A percentile compares a stretch with the other conserved stretches of the same genome.
phyloP scores from a whole-genome alignment of 129 eudicot genomes.

The Silybum marianum region DNA sequence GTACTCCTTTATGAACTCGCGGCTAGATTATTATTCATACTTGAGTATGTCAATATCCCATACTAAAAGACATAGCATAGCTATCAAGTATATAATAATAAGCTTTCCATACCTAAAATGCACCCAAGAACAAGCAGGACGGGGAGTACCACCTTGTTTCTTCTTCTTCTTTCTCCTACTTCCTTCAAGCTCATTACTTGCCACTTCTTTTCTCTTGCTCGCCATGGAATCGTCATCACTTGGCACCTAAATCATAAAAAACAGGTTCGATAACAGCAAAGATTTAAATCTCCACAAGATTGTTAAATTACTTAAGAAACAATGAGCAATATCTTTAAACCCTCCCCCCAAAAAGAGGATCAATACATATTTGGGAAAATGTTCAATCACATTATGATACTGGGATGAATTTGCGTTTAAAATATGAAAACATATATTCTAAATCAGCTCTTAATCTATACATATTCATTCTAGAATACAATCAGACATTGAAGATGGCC shows the following conservation, averaged over 20 bases:
- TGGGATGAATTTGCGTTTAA: neutral
- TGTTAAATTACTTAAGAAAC: conserved; percentile 1
- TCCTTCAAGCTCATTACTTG: conserved; percentile 50
- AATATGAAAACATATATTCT: neutral
- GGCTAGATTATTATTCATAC: conserved; percentile 41
- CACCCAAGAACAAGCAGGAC: conserved; percentile 90
- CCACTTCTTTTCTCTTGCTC: conserved; percentile 54
- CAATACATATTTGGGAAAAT: neutral
- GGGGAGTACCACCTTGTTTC: conserved; percentile 63
- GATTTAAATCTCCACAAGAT: neutral
- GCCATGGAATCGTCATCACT: conserved; percentile 53
- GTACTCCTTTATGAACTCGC: conserved; percentile 81
- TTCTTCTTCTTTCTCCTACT: conserved; percentile 59
- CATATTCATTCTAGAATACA: conserved; percentile 1
- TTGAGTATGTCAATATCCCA: conserved; percentile 20
- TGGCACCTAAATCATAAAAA: conserved; percentile 32
- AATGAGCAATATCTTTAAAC: conserved; percentile 2
- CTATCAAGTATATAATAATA: conserved; percentile 6
- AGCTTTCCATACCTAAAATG: conserved; percentile 60
- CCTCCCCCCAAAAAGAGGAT: neutral
- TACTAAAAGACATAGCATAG: neutral
- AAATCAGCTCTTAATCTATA: conserved; percentile 11
- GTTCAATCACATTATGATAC: neutral
- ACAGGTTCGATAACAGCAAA: conserved; percentile 4
- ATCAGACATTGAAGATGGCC: neutral